These are phyloP conservation scores for Colletotrichum horii DNA, from an alignment of 2,329 filamentous ascomycete genomes.

Conservation along the genomic window DNA sequence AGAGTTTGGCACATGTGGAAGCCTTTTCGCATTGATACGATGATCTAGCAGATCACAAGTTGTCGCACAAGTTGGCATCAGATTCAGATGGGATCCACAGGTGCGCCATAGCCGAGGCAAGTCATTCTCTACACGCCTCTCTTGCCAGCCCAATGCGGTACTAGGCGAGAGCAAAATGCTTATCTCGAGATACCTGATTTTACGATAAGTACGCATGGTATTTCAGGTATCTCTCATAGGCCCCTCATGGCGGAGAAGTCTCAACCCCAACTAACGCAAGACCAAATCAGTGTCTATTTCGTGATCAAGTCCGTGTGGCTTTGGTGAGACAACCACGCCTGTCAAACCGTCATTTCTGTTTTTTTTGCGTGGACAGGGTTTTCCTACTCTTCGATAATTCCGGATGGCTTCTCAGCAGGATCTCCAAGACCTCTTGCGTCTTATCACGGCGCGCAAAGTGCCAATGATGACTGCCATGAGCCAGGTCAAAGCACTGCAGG, in stretches of 20 bases:
- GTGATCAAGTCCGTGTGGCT: neutral
- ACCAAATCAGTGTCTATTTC: neutral
- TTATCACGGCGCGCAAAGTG: constrained; percentile 63
- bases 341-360: neutral
- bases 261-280: neutral
- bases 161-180: neutral
- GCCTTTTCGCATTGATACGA: neutral
- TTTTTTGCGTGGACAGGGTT: neutral
- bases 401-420: constrained; percentile 65
- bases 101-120: neutral
- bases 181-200: neutral
- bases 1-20: neutral
- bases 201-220: neutral
- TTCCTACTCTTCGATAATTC: neutral
- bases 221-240: neutral
- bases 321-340: neutral
- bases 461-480: constrained; percentile 64
- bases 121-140: neutral
- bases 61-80: neutral
- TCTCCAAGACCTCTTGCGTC: constrained; percentile 64
- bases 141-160: neutral
- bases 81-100: neutral
- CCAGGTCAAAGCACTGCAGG: constrained; percentile 63
- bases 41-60: neutral
- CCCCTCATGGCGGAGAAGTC: neutral